Percentiles rank a stretch among this genome's conserved stretches.
Evolutionary conservation across 768 basidiomycete genomes (phyloP).

Genomic region (Cystobasidium onofrii): DNA sequence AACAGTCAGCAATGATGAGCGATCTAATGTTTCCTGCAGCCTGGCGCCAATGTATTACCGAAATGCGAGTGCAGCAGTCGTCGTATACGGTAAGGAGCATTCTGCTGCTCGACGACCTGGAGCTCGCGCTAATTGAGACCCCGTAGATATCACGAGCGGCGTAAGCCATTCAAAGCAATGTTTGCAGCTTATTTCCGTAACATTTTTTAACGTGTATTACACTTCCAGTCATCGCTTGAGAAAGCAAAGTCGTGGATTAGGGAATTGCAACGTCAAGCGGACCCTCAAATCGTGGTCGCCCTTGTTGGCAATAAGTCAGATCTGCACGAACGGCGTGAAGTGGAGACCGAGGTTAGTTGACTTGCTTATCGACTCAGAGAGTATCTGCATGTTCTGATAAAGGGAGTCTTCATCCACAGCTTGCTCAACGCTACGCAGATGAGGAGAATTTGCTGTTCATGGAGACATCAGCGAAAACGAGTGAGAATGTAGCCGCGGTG

Average conservation of each 20-base stretch:
- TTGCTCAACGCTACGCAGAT: slow-evolving; percentile 90
- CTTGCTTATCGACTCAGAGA: no score
- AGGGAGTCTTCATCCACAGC: slow-evolving; percentile 73
- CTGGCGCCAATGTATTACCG: slow-evolving; percentile 87
- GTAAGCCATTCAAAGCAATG: neutral
- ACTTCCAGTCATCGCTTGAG: slow-evolving; percentile 64
- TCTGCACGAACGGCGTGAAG: slow-evolving; percentile 63
- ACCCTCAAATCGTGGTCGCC: slow-evolving; percentile 89
- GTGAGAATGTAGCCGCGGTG: slow-evolving; percentile 89
- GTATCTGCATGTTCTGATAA: neutral
- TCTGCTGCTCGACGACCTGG: neutral
- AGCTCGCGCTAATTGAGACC: neutral
- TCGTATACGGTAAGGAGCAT: slow-evolving; percentile 77
- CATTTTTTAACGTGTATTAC: neutral
- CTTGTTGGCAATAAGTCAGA: slow-evolving; percentile 96
- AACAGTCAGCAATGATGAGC: neutral
- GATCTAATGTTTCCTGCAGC: neutral
- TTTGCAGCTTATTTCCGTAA: no score
- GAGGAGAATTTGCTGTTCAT: slow-evolving; percentile 91
- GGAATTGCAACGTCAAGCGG: slow-evolving; percentile 95
- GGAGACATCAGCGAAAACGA: slow-evolving; percentile 95
- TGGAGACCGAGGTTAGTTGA: slow-evolving; percentile 50
- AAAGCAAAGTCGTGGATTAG: slow-evolving; percentile 99
- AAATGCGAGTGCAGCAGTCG: slow-evolving; percentile 94
- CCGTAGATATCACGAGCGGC: slow-evolving; percentile 32